Base-by-base conservation (phyloP, 257 asterid genomes). In the Plantago ovata region DNA sequence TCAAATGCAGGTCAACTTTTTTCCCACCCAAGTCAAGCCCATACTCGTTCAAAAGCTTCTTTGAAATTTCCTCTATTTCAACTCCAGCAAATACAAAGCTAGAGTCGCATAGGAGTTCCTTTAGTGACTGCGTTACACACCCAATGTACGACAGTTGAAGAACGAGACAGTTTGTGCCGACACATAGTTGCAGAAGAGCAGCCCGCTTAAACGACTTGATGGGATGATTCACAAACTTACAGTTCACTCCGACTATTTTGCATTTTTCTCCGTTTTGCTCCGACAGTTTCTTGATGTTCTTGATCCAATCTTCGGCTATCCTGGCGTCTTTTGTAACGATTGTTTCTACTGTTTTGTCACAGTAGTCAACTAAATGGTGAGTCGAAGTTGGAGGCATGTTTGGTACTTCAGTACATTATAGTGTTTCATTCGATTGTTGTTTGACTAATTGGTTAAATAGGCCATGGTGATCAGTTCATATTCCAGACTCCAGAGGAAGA, bases 101-200 rank as follows among this genome's bases (percentile, higher is more conserved):
- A 8, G 72, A 20, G 38, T 68, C 56, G n/a, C 8, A 0, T 9
- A 77, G 55, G 60, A 77, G 63, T 12, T 61, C 54, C 38, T 13
- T 13, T 3, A 74, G 1, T 21, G 66, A 58, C 12, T 3, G 41
- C 1, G 74, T 72, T 22, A 67, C 18, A 52, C 28, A 24, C 10
- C 68, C 65, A 63, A 68, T 68, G 75, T 74, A 67, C 5, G 38
- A 64, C n/a, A 78, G 59, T 65, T 78, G 84, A 61, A 78, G 75
- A 18, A 71, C 16, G 13, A 78, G 75, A 16, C 78, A 74, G 23
- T 61, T 64, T 1, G 76, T 48, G 28, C 47, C 73, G 23, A 64
- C 47, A 19, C 84, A 68, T 32, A 74, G 73, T 60, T 67, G 73
- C 21, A 78, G 10, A 0, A 56, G 46, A 12, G 84, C 73, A 4